A percentile compares a stretch with the other conserved stretches of the same genome.
Evolutionary conservation across 345 rosid species (phyloP).

Genomic region (Salix brachista): DNA sequence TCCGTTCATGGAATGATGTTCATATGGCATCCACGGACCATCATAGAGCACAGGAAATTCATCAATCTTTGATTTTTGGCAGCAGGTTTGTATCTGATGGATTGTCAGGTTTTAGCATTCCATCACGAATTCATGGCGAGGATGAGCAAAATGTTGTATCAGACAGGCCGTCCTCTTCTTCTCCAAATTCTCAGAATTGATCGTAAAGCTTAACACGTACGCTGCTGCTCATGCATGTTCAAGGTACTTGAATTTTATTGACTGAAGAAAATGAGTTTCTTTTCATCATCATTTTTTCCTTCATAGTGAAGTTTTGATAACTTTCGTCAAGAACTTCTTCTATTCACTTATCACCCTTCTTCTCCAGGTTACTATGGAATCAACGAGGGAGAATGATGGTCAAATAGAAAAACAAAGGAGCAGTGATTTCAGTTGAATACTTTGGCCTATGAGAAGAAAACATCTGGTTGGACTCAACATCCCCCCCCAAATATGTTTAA

Average conservation of each 20-base stretch:
- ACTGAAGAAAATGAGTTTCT: neutral
- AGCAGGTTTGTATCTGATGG: constrained; percentile 52
- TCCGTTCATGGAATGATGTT: constrained; percentile 57
- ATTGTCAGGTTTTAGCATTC: constrained; percentile 46
- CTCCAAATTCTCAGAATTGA: constrained; percentile 41
- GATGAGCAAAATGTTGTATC: constrained; percentile 37
- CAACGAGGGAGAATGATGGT: neutral
- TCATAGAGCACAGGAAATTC: constrained; percentile 44
- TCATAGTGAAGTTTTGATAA: neutral
- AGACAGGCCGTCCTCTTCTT: constrained; percentile 49
- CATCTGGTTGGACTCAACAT: constrained; percentile 3
- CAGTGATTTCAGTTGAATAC: neutral
- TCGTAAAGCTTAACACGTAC: neutral
- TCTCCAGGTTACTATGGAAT: neutral
- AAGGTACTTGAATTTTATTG: constrained; percentile 3
- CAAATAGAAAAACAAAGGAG: constrained; percentile 4
- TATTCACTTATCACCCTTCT: neutral
- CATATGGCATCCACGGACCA: constrained; percentile 35
- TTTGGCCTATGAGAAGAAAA: neutral
- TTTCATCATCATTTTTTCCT: too few species aligned
- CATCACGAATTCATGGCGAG: constrained; percentile 46
- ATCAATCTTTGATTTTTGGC: constrained; percentile 40
- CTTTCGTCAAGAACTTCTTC: neutral
- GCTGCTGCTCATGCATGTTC: neutral
- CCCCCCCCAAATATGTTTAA: neutral